Base-by-base conservation (phyloP, 192 early-diverging fungal genomes). In the Dimargaris xerosporica region DNA sequence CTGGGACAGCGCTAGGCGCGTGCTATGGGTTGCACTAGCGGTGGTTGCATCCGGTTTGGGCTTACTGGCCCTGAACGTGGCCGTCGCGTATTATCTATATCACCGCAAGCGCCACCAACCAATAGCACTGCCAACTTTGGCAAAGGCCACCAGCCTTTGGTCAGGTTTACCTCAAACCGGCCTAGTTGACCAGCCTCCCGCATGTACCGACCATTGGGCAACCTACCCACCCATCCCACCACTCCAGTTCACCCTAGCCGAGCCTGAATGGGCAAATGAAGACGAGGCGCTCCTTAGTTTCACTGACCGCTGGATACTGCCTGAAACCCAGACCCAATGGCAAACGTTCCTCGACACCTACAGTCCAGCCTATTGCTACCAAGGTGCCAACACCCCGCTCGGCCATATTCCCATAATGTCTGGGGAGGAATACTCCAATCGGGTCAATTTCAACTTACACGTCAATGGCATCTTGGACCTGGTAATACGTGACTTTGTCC, bases 401-500 rank as follows among this genome's bases (percentile, higher is more conserved):
- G 31, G 42, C 42, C 41, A 41, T 13, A n/a, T 25, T n/a, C 39
- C 5, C 17, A 1, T 34, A 19, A 25, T 39, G 17, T 5, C n/a
- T 25, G 41, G n/a, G n/a, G 44, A 34, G 50, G 34, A 52, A n/a
- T 0, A 62, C 51, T 26, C 61, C 61, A 23, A 47, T 61, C 9
- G 61, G 54, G 16, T 43, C 55, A 17, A 54, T 13, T 26, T 53
- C n/a, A 53, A 53, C 52, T 3, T 26, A 2, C 52, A 53, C 5
- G 12, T 60, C 39, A 60, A 60, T 44, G 10, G 21, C 43, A 19
- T 75, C 2, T 19, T 71, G 34, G 53, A 46, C 19, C 55, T 73
- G 55, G 73, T 71, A 25, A 65, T 73, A 0, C 67, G 76, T 43
- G 76, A 78, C 47, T 78, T 78, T 66, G 67, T 78, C 28, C 62